A percentile compares a stretch with the other conserved stretches of the same genome.
Conservation (phyloP, 257 asterid species). For the Petunia secreta region DNA sequence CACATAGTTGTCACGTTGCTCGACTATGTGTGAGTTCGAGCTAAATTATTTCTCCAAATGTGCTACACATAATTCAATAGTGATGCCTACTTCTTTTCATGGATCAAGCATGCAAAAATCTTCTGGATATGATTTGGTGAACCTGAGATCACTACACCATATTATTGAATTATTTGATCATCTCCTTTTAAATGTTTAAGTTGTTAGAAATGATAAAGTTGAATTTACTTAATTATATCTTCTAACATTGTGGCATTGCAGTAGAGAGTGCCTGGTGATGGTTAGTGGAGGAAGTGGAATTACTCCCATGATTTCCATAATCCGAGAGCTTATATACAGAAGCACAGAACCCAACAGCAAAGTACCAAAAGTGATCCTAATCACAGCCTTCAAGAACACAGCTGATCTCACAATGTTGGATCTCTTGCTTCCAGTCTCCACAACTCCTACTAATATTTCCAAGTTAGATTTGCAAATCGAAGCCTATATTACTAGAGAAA, state of each 20-base stretch:
- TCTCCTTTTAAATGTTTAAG: too few relatives aligned
- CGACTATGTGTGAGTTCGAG: not conserved
- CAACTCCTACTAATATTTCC: conserved; percentile 36
- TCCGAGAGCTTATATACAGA: conserved; percentile 50
- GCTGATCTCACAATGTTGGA: conserved; percentile 53
- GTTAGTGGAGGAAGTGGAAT: conserved; percentile 80
- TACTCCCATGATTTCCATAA: conserved; percentile 65
- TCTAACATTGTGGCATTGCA: conserved; percentile 14
- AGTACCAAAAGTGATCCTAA: conserved; percentile 45
- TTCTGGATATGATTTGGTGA: too few relatives aligned
- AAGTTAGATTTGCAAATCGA: conserved; percentile 45
- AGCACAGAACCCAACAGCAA: conserved; percentile 28
- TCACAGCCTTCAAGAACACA: conserved; percentile 55
- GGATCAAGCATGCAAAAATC: too few relatives aligned
- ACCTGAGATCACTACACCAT: too few relatives aligned
- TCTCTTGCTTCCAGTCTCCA: conserved; percentile 46
- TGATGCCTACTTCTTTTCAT: not conserved
- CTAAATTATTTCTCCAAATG: not conserved
- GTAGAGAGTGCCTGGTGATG: conserved; percentile 62
- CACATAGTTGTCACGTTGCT: not conserved
- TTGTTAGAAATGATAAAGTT: not conserved
- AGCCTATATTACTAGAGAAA: conserved; percentile 53
- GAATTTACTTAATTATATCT: not conserved
- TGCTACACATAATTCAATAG: not conserved
- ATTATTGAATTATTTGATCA: too few relatives aligned